Evolutionary conservation across 345 rosid genomes (phyloP).

Genomic region (Gossypium stocksii): DNA sequence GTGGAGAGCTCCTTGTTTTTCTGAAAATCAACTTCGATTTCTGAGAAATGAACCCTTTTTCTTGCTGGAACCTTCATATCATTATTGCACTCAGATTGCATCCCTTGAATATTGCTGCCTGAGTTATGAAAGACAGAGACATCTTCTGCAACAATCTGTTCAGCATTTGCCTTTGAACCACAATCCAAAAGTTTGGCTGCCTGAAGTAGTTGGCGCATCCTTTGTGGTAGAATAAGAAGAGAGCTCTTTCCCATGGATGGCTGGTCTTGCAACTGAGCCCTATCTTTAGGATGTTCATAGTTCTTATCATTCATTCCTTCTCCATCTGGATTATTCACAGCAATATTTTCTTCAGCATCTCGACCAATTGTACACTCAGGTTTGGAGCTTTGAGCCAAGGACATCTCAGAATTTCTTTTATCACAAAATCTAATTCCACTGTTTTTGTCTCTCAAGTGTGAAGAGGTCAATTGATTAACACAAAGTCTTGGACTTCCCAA

Average conservation of each 20-base stretch:
- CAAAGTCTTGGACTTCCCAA: constrained; percentile 16
- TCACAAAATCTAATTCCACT: constrained; percentile 11
- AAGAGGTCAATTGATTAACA: constrained; percentile 15
- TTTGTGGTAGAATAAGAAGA: constrained; percentile 28
- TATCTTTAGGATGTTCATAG: constrained; percentile 19
- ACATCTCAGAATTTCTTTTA: constrained; percentile 16
- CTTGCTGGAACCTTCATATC: constrained; percentile 17
- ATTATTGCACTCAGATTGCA: constrained; percentile 16
- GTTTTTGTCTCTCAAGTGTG: constrained; percentile 15
- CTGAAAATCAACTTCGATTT: no score
- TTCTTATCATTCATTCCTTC: constrained; percentile 1
- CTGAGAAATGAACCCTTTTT: constrained; percentile 40
- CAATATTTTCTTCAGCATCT: constrained; percentile 18
- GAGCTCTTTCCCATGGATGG: constrained; percentile 23
- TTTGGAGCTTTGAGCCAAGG: constrained; percentile 8
- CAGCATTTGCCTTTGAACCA: constrained; percentile 19
- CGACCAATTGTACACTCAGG: constrained; percentile 14
- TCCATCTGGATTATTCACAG: constrained; percentile 11
- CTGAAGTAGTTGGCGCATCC: constrained; percentile 22
- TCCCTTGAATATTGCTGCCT: constrained; percentile 16
- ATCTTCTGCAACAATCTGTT: constrained; percentile 22
- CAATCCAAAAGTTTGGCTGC: constrained; percentile 25
- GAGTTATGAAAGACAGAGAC: constrained; percentile 13
- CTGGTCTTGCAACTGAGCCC: constrained; percentile 20
- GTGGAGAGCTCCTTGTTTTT: no score